These are phyloP conservation scores for Capillidium heterosporum DNA, from an alignment of 371 early-diverging fungal species.

Conservation along the genomic window DNA sequence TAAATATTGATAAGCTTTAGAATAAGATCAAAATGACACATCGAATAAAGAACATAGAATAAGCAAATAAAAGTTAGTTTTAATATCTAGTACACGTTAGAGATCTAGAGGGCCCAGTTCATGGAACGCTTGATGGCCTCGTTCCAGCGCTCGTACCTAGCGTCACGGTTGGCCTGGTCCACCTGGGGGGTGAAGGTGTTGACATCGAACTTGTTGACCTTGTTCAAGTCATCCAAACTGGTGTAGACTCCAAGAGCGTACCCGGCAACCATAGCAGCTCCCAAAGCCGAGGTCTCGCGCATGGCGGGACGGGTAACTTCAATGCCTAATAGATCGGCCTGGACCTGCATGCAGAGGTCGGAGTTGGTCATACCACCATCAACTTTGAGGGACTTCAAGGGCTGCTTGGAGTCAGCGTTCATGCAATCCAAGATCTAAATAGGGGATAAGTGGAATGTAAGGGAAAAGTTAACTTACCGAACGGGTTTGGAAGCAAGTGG, in stretches of 20 bases:
- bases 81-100: too few species aligned
- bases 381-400: slow-evolving; percentile 50
- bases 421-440: slow-evolving; percentile 66
- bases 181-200: slow-evolving; percentile 24
- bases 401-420: slow-evolving; percentile 46
- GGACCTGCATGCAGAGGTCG: slow-evolving; percentile 78
- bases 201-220: slow-evolving; percentile 13
- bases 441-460: neutral
- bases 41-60: too few species aligned
- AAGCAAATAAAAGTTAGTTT: too few species aligned
- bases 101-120: slow-evolving; percentile 28
- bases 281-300: slow-evolving; percentile 84
- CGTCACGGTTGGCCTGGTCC: slow-evolving; percentile 28
- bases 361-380: slow-evolving; percentile 90
- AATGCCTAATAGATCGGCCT: slow-evolving; percentile 72
- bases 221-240: slow-evolving; percentile 13
- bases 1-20: too few species aligned
- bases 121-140: slow-evolving; percentile 62
- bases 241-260: slow-evolving; percentile 59
- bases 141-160: slow-evolving; percentile 58
- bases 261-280: slow-evolving; percentile 89
- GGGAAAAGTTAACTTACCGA: slow-evolving; percentile 21
- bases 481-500: slow-evolving; percentile 74
- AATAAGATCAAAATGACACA: too few species aligned
- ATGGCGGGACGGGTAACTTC: slow-evolving; percentile 71